Percentiles rank a stretch among this genome's conserved stretches.
These are phyloP conservation scores for Nicotiana tabacum DNA, from an alignment of 257 asterid genomes.

Conservation along the genomic window DNA sequence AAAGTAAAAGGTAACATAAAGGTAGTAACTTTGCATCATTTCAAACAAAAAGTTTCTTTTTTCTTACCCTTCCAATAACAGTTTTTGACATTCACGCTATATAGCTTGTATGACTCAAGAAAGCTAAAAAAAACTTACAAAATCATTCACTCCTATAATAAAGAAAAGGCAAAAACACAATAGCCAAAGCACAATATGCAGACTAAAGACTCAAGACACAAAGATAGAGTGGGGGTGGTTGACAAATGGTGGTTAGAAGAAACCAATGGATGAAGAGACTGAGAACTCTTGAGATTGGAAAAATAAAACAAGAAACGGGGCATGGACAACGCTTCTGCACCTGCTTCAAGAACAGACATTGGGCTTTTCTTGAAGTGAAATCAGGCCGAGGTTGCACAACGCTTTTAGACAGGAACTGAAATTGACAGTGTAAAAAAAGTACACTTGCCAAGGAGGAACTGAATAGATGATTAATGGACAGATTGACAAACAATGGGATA, in stretches of 20 bases:
- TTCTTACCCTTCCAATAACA: conserved; percentile 24
- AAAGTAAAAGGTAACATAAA: conserved; percentile 24
- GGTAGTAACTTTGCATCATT: conserved; percentile 44
- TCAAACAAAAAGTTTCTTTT: conserved; percentile 37
- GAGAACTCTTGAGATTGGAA: conserved; percentile 8
- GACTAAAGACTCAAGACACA: conserved; percentile 23
- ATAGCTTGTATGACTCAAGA: conserved; percentile 29
- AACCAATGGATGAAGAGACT: conserved; percentile 7
- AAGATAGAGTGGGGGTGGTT: conserved; percentile 13
- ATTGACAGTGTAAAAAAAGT: conserved; percentile 75
- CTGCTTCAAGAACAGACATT: conserved; percentile 33
- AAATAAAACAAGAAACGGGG: conserved; percentile 1
- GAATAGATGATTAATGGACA: conserved; percentile 17
- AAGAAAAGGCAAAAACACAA: conserved; percentile 8
- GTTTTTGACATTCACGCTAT: conserved; percentile 57
- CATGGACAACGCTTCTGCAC: conserved; percentile 86
- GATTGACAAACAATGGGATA: conserved; percentile 33
- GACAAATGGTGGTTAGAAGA: conserved; percentile 26
- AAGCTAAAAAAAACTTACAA: conserved; percentile 20
- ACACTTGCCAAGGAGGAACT: conserved; percentile 56
- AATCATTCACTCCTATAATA: conserved; percentile 34
- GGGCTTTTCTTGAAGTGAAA: conserved; percentile 33
- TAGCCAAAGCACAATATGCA: conserved; percentile 39
- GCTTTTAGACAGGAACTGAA: conserved; percentile 24
- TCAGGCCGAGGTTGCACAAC: conserved; percentile 94